Evolutionary conservation across 2,329 filamentous ascomycete genomes (phyloP).

Genomic region (Calycina herbarum): DNA sequence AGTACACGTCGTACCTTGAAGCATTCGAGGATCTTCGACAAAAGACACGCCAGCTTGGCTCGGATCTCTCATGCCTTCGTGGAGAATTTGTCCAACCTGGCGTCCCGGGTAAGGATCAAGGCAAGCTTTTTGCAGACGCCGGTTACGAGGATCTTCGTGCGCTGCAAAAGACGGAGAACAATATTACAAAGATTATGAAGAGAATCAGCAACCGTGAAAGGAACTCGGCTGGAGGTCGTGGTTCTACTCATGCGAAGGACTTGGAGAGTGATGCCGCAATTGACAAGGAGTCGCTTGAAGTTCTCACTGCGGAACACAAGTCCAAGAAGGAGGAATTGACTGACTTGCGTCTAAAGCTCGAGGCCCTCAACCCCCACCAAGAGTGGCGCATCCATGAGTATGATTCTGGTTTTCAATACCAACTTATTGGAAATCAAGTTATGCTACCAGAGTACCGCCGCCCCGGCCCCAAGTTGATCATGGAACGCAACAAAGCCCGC

Average conservation of each 20-base stretch:
- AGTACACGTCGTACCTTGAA: not conserved
- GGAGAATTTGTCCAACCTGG: not conserved
- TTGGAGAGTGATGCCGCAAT: not conserved
- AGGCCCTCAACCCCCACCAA: not conserved
- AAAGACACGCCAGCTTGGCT: not conserved
- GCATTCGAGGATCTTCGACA: not conserved
- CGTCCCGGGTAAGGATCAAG: not conserved
- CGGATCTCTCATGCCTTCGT: not conserved
- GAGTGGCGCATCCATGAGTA: not conserved
- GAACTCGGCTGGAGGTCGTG: not conserved
- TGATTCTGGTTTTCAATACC: not conserved
- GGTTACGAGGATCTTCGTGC: not conserved
- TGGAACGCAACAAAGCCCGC: not conserved
- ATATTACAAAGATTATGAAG: not conserved
- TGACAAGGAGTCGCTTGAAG: not conserved
- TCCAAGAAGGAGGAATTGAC: not conserved
- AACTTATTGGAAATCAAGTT: constrained; percentile 5
- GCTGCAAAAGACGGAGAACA: not conserved
- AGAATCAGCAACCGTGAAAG: not conserved
- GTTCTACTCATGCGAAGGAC: not conserved
- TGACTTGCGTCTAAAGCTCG: not conserved
- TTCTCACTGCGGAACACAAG: not conserved
- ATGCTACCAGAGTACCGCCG: not conserved
- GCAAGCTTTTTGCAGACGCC: not conserved
- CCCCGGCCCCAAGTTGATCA: not conserved